Percentiles rank a stretch among this genome's conserved stretches.
Evolutionary conservation across 257 asterid genomes (phyloP).

Genomic region (Rehmannia glutinosa): DNA sequence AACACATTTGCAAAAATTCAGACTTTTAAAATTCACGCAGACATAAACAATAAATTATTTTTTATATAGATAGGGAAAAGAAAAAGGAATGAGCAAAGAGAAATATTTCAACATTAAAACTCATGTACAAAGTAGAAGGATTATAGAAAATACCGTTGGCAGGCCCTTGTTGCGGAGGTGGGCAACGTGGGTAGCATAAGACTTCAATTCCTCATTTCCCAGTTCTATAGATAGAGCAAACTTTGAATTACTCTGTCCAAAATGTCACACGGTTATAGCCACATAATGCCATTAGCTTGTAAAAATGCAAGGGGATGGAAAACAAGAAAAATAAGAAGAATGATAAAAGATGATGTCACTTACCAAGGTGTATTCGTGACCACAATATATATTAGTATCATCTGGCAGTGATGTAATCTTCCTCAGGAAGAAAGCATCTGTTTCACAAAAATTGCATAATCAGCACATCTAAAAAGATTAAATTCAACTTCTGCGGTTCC

Average conservation of each 20-base stretch:
- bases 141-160: slow-evolving; percentile 57
- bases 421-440: slow-evolving; percentile 81
- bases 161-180: slow-evolving; percentile 66
- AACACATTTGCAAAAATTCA: neutral
- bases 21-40: neutral
- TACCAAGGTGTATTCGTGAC: slow-evolving; percentile 90
- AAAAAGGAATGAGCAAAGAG: neutral
- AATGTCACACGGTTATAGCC: slow-evolving; percentile 16
- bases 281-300: slow-evolving; percentile 5
- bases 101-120: slow-evolving; percentile 5
- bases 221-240: slow-evolving; percentile 87
- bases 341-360: slow-evolving; percentile 12
- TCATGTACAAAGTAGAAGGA: slow-evolving; percentile 3
- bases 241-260: slow-evolving; percentile 81
- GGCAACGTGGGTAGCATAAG: slow-evolving; percentile 60
- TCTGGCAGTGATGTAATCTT: slow-evolving; percentile 75
- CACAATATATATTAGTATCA: slow-evolving; percentile 75
- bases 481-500: neutral
- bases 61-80: too few relatives aligned
- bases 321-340: neutral
- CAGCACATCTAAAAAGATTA: too few relatives aligned
- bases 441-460: slow-evolving; percentile 33
- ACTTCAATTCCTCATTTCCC: slow-evolving; percentile 59
- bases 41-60: neutral
- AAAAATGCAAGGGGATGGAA: neutral